These are phyloP conservation scores for Apiotrichum gamsii DNA, from an alignment of 1,284 basidiomycete species.

Conservation along the genomic window DNA sequence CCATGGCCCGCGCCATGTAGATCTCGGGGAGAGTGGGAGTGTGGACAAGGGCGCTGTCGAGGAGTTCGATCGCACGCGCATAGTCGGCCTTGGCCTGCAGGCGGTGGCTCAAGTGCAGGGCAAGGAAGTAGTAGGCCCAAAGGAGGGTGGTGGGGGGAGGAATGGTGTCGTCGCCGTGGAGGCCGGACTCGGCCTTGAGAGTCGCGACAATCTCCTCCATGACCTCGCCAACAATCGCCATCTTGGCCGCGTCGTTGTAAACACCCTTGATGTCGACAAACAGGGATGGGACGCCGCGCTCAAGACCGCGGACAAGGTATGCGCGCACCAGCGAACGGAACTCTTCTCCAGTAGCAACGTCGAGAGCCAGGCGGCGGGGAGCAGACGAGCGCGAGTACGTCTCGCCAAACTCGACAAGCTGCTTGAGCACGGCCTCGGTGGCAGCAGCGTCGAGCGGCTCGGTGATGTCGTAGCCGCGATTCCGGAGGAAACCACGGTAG, in stretches of 20 bases:
- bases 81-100: constrained; percentile 49
- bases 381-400: constrained; percentile 65
- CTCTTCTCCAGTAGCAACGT: constrained; percentile 57
- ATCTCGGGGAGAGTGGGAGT: constrained; percentile 93
- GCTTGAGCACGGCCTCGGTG: constrained; percentile 54
- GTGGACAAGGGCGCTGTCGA: constrained; percentile 66
- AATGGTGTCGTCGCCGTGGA: constrained; percentile 41
- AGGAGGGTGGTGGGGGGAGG: constrained; percentile 79
- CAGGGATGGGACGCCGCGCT: constrained; percentile 85
- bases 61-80: constrained; percentile 58
- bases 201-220: constrained; percentile 54
- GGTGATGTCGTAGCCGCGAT: constrained; percentile 58
- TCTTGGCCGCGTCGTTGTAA: constrained; percentile 62
- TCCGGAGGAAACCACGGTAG: constrained; percentile 66
- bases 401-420: constrained; percentile 57
- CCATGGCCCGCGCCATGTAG: constrained; percentile 72
- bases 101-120: constrained; percentile 75
- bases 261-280: constrained; percentile 89
- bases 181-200: constrained; percentile 41
- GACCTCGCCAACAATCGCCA: constrained; percentile 63
- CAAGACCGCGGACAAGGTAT: constrained; percentile 68
- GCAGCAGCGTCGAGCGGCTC: constrained; percentile 41
- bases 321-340: constrained; percentile 63
- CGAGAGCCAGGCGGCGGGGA: constrained; percentile 66
- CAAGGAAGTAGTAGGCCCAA: constrained; percentile 93